Base-by-base conservation (phyloP, 306 rosid genomes). In the Rosa rugosa region DNA sequence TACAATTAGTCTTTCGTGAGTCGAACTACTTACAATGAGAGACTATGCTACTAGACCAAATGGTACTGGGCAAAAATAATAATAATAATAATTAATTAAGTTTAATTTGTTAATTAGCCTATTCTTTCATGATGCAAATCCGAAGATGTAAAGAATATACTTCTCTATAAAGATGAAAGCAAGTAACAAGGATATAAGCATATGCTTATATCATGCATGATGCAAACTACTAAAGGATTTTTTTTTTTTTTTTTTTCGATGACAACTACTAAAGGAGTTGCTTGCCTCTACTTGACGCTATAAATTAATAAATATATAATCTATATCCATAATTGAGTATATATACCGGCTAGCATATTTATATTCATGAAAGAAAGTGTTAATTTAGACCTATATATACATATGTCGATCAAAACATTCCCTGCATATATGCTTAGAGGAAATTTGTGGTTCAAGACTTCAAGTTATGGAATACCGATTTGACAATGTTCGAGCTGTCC, bases 191-290 rank as follows among this genome's bases (percentile, higher is more conserved):
- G 5, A 69, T 22, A 57, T 56, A n/a, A n/a, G 23, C 77, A 83
- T 11, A 47, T 27, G 44, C 46, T 44, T 59, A 11, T 73, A 83
- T 77, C 82, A 80, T 68, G 80, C 87, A 77, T 77, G 84, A 84
- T 60, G 74, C 79, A 72, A 72, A 80, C 47, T 44, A 44, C 47
- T 44, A 31, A 31, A 31, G 36, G 36, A 31, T 2, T 31, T 2
- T 31, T 31, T 0, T 31, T 27, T 27, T 27, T 27, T 27, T 27
- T 27, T 27, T 27, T 27, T 27, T 1, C 1, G 31, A 27, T 42
- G 45, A 42, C 7, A 42, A 42, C 34, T 10, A 63, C 40, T 6
- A 64, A 14, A 64, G 22, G 44, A 64, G 44, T 64, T 44, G 56
- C 8, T 42, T 31, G 44, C 79, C 68, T 67, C 49, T 46, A 80